phyloP scores from a whole-genome alignment of 805 yeast species.

The Kuraishia floccosa region DNA sequence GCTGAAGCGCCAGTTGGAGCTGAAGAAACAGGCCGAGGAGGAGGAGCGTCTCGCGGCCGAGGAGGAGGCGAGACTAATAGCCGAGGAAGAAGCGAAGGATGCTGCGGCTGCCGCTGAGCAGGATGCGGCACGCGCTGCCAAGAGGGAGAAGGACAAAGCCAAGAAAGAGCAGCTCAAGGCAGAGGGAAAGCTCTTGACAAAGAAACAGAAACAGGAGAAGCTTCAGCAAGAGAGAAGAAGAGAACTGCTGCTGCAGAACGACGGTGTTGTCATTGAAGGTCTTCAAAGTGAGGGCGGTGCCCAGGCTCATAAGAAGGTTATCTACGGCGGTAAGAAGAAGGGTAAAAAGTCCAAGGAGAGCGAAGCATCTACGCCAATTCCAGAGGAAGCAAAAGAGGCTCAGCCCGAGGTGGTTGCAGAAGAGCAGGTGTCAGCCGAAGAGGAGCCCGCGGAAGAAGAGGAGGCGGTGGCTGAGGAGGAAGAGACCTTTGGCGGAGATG shows the following conservation, averaged over 20 bases:
- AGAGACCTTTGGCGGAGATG: conserved; percentile 63
- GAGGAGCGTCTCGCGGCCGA: conserved; percentile 66
- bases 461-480: conserved; percentile 31
- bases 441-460: conserved; percentile 5
- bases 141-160: conserved; percentile 79
- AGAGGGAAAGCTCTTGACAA: conserved; percentile 89
- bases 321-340: conserved; percentile 67
- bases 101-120: conserved; percentile 55
- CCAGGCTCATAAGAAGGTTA: conserved; percentile 59
- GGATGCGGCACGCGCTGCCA: conserved; percentile 49
- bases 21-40: conserved; percentile 81
- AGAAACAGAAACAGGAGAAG: conserved; percentile 92
- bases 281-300: conserved; percentile 26
- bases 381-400: too few relatives aligned
- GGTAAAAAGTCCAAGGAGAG: conserved; percentile 17
- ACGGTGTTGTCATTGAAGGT: conserved; percentile 57
- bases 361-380: conserved; percentile 18
- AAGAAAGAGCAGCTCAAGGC: conserved; percentile 89
- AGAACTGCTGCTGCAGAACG: conserved; percentile 50
- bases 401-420: conserved; percentile 13
- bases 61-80: conserved; percentile 40
- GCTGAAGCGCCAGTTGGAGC: conserved; percentile 78
- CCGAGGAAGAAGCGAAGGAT: conserved; percentile 36
- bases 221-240: conserved; percentile 81
- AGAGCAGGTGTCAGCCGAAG: conserved; percentile 8